Evolutionary conservation across 108 stramenopile genomes (phyloP).

Genomic region (Nannochloropsis oceanica): DNA sequence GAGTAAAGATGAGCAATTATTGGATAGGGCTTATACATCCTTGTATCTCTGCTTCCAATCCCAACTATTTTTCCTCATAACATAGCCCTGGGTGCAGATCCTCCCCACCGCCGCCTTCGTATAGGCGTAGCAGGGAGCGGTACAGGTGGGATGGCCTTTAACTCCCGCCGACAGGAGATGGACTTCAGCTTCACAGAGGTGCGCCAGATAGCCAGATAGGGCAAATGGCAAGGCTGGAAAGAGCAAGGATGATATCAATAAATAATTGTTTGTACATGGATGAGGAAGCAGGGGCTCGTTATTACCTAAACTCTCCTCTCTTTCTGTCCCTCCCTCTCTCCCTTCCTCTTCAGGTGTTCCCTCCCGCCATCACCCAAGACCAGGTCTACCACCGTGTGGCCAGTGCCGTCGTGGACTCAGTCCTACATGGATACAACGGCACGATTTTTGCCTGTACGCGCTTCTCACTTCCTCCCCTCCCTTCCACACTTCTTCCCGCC

Average conservation of each 20-base stretch:
- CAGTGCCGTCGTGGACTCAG: slow-evolving; percentile 19
- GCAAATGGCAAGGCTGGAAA: too few relatives aligned
- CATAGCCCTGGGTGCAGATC: background rate
- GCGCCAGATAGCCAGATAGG: background rate
- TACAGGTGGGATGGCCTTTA: background rate
- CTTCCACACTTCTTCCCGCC: background rate
- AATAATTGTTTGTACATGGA: background rate
- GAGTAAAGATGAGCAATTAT: background rate
- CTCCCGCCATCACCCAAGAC: slow-evolving; percentile 6
- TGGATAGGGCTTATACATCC: background rate
- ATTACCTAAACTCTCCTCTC: background rate
- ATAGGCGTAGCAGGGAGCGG: background rate
- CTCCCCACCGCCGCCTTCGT: background rate
- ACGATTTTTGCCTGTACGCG: slow-evolving; percentile 63
- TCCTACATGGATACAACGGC: slow-evolving; percentile 74
- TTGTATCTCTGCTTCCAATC: background rate
- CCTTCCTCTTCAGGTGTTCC: slow-evolving; percentile 11
- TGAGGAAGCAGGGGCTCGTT: background rate
- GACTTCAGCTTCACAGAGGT: background rate
- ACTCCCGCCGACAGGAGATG: background rate
- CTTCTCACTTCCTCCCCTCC: background rate
- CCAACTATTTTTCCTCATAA: background rate
- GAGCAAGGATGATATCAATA: background rate
- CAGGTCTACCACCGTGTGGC: slow-evolving; percentile 36
- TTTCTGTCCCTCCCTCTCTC: background rate